phyloP scores from a whole-genome alignment of 352 stramenopile genomes.

The Globisporangium camurandrum region DNA sequence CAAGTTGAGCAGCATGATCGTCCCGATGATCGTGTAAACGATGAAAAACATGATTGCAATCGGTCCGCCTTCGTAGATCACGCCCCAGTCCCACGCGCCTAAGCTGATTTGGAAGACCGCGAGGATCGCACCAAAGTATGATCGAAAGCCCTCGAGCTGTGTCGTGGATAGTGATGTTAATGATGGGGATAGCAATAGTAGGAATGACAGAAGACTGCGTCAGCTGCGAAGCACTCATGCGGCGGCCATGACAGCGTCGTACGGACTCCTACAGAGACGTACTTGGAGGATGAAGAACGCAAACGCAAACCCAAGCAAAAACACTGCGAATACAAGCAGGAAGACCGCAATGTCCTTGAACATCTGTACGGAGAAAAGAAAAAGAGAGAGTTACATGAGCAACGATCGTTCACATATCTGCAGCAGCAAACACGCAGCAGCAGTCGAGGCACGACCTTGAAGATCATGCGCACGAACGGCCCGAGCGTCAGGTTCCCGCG shows the following conservation, averaged over 20 bases:
- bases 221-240: no score
- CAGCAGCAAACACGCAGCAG: conserved; percentile 11
- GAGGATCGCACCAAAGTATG: conserved; percentile 44
- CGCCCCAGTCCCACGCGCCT: conserved; percentile 69
- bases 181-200: neutral
- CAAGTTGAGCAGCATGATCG: conserved; percentile 79
- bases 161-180: no score
- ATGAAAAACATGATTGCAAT: conserved; percentile 71
- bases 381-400: neutral
- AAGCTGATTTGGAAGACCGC: conserved; percentile 70
- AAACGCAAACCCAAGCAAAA: conserved; percentile 67
- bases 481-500: conserved; percentile 56
- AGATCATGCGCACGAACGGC: conserved; percentile 82
- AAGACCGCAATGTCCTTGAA: conserved; percentile 75
- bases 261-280: neutral
- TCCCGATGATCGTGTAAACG: conserved; percentile 63
- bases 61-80: conserved; percentile 57
- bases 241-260: no score
- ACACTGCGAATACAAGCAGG: conserved; percentile 65
- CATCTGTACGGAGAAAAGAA: conserved; percentile 33
- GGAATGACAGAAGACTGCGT: neutral
- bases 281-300: conserved; percentile 83
- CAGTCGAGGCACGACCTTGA: no score
- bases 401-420: neutral
- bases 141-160: conserved; percentile 62